These are phyloP conservation scores for Leishmania gerbilli DNA, from an alignment of 208 protist genomes.

Conservation along the genomic window DNA sequence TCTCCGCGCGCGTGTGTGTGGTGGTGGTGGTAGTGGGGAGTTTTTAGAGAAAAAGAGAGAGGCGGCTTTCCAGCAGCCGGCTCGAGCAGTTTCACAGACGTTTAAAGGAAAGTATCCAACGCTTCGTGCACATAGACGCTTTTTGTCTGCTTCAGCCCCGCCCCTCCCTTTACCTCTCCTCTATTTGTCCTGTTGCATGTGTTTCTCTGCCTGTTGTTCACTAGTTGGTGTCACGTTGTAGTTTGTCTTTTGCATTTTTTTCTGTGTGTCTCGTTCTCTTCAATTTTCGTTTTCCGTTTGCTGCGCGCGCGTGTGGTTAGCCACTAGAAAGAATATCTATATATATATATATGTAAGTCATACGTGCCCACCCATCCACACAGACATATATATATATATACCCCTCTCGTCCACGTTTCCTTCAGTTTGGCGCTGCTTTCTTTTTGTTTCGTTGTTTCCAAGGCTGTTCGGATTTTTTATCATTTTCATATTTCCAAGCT, in stretches of 20 bases:
- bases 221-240: constrained; percentile 6
- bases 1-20: background rate
- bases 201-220: background rate
- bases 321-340: background rate
- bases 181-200: background rate
- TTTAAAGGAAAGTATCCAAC: background rate
- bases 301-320: background rate
- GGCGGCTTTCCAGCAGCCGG: background rate
- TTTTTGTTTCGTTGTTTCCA: background rate
- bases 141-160: background rate
- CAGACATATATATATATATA: background rate
- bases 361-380: background rate
- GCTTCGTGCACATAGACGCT: background rate
- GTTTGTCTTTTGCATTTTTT: background rate
- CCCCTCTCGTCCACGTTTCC: background rate
- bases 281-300: background rate
- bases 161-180: background rate
- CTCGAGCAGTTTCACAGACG: background rate
- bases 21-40: too few species aligned
- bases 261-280: background rate
- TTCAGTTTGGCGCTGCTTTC: background rate
- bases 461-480: background rate
- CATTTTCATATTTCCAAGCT: background rate
- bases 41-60: background rate
- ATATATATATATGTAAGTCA: background rate